Base-by-base conservation (phyloP, 1,284 basidiomycete species). In the Melampsora larici-populina region DNA sequence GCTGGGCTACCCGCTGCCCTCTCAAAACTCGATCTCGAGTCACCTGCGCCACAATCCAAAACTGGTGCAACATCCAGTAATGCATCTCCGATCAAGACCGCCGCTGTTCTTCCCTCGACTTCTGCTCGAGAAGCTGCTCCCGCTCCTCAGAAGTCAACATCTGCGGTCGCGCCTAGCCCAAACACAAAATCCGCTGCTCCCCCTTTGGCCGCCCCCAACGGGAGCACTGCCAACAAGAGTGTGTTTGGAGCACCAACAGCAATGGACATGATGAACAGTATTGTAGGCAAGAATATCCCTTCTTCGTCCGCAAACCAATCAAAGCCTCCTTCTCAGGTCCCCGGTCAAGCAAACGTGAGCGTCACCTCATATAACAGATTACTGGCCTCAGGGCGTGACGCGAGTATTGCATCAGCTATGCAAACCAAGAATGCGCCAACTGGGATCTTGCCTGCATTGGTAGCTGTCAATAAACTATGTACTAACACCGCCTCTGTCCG, bases 201-300 rank as follows among this genome's bases (percentile, higher is more conserved):
- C 5, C 24, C 58, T 21, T 8, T 17, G 36, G 21, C 21, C 29
- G n/a, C 60, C 7, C 51, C 26, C 40, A 60, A 40, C 36, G 48
- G 49, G 24, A 49, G 21, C 9, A 31, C 49, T 18, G 26, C 65
- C 4, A 55, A 33, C 7, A 71, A 71, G 55, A 58, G 51, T 26
- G 70, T 71, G n/a, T 71, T 71, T 60, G 70, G 70, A 24, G 49
- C 36, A 21, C 18, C 70, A 6, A 71, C 70, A 29, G 70, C 70
- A 13, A 71, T 71, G 70, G 70, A 71, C 21, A 71, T 71, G 70
- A 71, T 71, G 70, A 60, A 51, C 13, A 71, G 51, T 26, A 58
- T 71, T 60, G 70, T 58, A 17, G 70, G 55, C 15, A 71, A 60
- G 55, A 71, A 31, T 26, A 31, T 51, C 1, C 70, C 36, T 36